These are phyloP conservation scores for Lunularia cruciata DNA, from an alignment of 225 moss, liverwort and hornwort genomes.

Conservation along the genomic window DNA sequence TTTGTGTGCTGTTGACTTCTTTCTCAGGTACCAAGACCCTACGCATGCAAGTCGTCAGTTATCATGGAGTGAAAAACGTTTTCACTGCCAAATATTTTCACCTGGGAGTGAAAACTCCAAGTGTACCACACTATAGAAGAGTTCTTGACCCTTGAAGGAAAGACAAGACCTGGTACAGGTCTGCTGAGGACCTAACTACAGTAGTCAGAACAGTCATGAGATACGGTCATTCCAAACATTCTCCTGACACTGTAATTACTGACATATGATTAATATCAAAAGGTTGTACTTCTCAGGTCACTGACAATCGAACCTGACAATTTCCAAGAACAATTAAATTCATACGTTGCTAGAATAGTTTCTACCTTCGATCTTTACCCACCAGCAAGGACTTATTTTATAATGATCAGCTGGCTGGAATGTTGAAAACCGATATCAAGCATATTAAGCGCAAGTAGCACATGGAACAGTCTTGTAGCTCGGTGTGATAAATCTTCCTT, in stretches of 20 bases:
- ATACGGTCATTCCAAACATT: slow-evolving; percentile 8
- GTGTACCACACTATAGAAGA: background rate
- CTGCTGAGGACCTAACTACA: background rate
- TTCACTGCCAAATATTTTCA: too few relatives aligned
- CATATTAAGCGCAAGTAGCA: too few relatives aligned
- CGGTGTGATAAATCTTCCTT: too few relatives aligned
- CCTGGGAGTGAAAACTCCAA: too few relatives aligned
- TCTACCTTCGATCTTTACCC: background rate
- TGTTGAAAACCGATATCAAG: too few relatives aligned
- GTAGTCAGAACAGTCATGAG: background rate
- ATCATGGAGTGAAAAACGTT: too few relatives aligned
- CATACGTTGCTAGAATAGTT: too few relatives aligned
- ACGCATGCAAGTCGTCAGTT: too few relatives aligned
- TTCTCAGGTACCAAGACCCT: too few relatives aligned
- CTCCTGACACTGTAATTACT: background rate
- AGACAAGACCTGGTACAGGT: background rate
- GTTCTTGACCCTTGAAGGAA: background rate
- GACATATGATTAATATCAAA: background rate
- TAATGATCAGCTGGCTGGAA: background rate
- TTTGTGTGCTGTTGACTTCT: too few relatives aligned
- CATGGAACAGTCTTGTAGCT: too few relatives aligned
- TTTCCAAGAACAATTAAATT: too few relatives aligned
- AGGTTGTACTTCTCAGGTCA: background rate
- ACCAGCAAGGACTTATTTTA: background rate
- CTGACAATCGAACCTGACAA: background rate